Percentiles rank a stretch among this genome's conserved stretches.
Evolutionary conservation across 345 rosid genomes (phyloP).

Genomic region (Anastatica hierochuntica): DNA sequence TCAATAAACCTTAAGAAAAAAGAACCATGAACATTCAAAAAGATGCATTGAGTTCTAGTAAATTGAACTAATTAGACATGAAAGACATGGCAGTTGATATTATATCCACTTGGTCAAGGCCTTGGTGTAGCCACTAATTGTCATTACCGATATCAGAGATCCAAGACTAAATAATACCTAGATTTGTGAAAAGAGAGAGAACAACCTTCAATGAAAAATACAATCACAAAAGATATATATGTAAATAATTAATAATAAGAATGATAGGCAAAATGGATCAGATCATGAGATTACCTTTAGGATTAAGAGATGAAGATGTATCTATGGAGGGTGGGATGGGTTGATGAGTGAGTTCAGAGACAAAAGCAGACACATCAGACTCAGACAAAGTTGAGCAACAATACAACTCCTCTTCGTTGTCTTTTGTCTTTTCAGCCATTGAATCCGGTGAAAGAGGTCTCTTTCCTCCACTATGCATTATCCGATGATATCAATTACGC

Average conservation of each 20-base stretch:
- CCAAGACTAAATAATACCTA: neutral
- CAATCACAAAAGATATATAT: neutral
- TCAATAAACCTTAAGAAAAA: too few species aligned
- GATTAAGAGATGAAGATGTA: conserved; percentile 7
- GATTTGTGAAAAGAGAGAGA: neutral
- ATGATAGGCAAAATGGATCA: neutral
- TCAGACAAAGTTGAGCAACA: conserved; percentile 20
- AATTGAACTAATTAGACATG: too few species aligned
- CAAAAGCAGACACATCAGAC: conserved; percentile 27
- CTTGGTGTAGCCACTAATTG: too few species aligned
- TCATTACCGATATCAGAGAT: too few species aligned
- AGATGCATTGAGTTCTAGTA: neutral
- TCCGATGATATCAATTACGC: conserved; percentile 1
- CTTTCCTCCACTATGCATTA: conserved; percentile 23
- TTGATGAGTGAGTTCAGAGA: conserved; percentile 22
- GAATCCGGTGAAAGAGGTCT: conserved; percentile 25
- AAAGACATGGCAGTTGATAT: too few species aligned
- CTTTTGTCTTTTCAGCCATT: conserved; percentile 13
- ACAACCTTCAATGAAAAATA: too few species aligned
- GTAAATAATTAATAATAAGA: neutral
- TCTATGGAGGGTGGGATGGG: neutral
- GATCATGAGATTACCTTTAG: conserved; percentile 10
- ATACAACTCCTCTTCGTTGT: conserved; percentile 2
- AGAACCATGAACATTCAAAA: neutral
- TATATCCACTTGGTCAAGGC: too few species aligned